Conservation (phyloP, 345 rosid species). For the Erodium maritimum region DNA sequence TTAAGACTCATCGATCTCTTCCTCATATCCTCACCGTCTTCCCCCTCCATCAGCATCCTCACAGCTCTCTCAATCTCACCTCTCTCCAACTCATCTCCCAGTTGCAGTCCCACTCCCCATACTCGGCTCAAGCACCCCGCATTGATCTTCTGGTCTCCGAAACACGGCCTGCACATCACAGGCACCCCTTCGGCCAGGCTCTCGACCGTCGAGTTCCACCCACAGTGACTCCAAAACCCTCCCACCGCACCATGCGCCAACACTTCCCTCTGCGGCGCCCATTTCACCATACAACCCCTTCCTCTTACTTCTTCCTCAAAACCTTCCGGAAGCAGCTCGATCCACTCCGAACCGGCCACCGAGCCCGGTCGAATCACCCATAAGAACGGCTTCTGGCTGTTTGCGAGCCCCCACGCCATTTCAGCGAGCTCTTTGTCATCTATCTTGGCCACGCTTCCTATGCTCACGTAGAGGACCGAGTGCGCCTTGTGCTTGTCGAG, state of each 20-base stretch:
- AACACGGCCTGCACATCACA: slow-evolving; percentile 24
- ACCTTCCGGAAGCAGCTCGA: slow-evolving; percentile 10
- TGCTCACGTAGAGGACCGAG: slow-evolving; percentile 25
- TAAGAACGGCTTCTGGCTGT: slow-evolving; percentile 18
- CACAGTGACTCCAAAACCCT: slow-evolving; percentile 34
- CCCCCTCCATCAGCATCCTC: slow-evolving; percentile 12
- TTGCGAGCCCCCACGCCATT: slow-evolving; percentile 26
- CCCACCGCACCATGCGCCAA: slow-evolving; percentile 23
- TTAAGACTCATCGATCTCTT: slow-evolving; percentile 9
- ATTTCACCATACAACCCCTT: slow-evolving; percentile 17
- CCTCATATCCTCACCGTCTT: slow-evolving; percentile 20
- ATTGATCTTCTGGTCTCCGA: slow-evolving; percentile 26
- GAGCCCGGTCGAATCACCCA: slow-evolving; percentile 24
- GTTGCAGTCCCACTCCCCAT: slow-evolving; percentile 20
- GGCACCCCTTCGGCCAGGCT: slow-evolving; percentile 31
- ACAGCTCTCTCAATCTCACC: slow-evolving; percentile 10
- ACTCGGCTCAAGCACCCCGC: slow-evolving; percentile 14
- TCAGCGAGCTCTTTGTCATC: slow-evolving; percentile 15
- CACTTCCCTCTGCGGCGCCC: slow-evolving; percentile 34
- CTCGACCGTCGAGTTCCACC: slow-evolving; percentile 35
- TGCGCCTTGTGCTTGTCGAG: slow-evolving; percentile 21
- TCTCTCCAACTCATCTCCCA: slow-evolving; percentile 17
- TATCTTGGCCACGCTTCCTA: slow-evolving; percentile 15
- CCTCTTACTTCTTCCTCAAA: slow-evolving; percentile 9
- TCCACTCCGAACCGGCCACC: slow-evolving; percentile 11